Evolutionary conservation across 495 filamentous ascomycete species (phyloP).

Genomic region (Symbiotaphrina buchneri): DNA sequence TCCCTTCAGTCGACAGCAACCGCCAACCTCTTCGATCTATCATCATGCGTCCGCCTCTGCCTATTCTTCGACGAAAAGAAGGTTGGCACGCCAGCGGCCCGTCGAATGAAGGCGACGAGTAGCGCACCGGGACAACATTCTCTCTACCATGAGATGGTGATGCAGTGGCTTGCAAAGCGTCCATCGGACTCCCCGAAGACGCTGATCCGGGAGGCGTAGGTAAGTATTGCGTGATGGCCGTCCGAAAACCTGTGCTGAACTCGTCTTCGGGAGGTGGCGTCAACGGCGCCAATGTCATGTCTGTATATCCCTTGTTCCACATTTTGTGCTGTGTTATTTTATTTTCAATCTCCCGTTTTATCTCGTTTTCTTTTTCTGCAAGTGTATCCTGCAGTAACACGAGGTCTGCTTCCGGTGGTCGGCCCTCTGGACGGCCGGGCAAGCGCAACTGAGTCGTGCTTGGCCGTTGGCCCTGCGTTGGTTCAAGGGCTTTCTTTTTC

Average conservation of each 20-base stretch:
- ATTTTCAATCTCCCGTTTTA: conserved; percentile 53
- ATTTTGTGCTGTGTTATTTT: conserved; percentile 63
- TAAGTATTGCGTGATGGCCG: conserved; percentile 60
- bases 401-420: conserved; percentile 52
- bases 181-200: conserved; percentile 34
- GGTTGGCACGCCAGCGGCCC: conserved; percentile 19
- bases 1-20: conserved; percentile 8
- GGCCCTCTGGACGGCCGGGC: conserved; percentile 46
- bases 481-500: conserved; percentile 41
- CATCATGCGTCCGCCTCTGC: conserved; percentile 56
- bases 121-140: conserved; percentile 20
- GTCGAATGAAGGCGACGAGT: conserved; percentile 20
- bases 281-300: conserved; percentile 61
- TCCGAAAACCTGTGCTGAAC: conserved; percentile 43
- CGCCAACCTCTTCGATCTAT: conserved; percentile 49
- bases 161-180: conserved; percentile 10
- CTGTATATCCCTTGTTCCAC: conserved; percentile 70
- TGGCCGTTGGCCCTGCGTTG: conserved; percentile 27
- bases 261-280: conserved; percentile 38
- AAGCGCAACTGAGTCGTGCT: conserved; percentile 37
- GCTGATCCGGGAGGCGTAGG: conserved; percentile 73
- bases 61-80: conserved; percentile 45
- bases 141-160: conserved; percentile 14
- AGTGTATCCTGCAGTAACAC: conserved; percentile 48
- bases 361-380: conserved; percentile 62